phyloP scores from a whole-genome alignment of 1,284 basidiomycete genomes.

The Testicularia cyperi region DNA sequence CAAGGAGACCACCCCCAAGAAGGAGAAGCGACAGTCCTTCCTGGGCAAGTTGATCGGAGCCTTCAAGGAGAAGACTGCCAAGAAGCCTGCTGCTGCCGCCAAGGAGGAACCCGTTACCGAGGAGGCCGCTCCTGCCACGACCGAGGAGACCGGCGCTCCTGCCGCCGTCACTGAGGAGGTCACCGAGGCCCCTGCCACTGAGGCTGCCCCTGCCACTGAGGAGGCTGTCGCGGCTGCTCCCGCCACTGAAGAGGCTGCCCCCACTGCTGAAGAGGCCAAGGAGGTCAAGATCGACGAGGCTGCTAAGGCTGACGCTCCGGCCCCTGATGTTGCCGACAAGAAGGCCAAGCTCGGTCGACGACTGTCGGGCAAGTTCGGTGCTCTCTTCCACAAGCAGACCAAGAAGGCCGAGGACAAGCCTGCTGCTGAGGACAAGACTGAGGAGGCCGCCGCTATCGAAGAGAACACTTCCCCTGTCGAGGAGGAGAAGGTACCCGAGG shows the following conservation, averaged over 20 bases:
- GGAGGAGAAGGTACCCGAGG: slow-evolving; percentile 11
- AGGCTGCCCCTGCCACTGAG: slow-evolving; percentile 13
- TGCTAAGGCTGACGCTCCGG: slow-evolving; percentile 41
- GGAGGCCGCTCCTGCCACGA: slow-evolving; percentile 27
- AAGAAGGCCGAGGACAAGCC: slow-evolving; percentile 40
- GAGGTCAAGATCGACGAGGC: slow-evolving; percentile 49
- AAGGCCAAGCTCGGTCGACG: slow-evolving; percentile 51
- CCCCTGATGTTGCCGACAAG: slow-evolving; percentile 39
- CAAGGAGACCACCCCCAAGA: slow-evolving; percentile 45
- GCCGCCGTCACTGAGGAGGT: slow-evolving; percentile 12
- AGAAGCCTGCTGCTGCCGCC: slow-evolving; percentile 33
- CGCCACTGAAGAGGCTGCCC: slow-evolving; percentile 8
- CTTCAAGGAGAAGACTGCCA: slow-evolving; percentile 46
- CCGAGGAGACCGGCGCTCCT: no score
- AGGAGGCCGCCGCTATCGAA: slow-evolving; percentile 11
- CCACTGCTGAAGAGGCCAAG: slow-evolving; percentile 24
- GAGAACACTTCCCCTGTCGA: slow-evolving; percentile 15
- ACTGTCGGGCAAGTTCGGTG: slow-evolving; percentile 45
- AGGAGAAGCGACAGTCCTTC: slow-evolving; percentile 52
- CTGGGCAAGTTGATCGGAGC: slow-evolving; percentile 40
- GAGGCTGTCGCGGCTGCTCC: slow-evolving; percentile 14
- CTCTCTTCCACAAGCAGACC: slow-evolving; percentile 46
- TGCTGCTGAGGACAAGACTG: slow-evolving; percentile 8
- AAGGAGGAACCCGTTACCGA: slow-evolving; percentile 30
- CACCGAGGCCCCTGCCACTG: slow-evolving; percentile 15